Percentiles rank a stretch among this genome's conserved stretches.
phyloP scores from a whole-genome alignment of 1,284 basidiomycete species.

The Ustilago esculenta region DNA sequence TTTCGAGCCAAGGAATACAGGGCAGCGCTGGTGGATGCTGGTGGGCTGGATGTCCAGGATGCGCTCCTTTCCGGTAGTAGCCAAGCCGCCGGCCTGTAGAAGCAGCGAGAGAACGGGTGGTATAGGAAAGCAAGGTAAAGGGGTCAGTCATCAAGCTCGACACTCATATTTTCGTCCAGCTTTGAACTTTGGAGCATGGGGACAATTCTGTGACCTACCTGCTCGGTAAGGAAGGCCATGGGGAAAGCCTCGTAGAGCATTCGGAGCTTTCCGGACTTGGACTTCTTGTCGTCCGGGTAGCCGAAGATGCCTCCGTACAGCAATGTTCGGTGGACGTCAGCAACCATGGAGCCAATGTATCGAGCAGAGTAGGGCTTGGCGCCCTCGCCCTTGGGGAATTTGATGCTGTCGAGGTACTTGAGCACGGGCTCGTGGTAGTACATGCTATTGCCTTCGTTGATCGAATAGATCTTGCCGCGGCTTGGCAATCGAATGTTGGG shows the following conservation, averaged over 20 bases:
- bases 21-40: constrained; percentile 88
- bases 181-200: no score
- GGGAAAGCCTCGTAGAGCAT: constrained; percentile 98
- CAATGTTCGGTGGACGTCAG: constrained; percentile 94
- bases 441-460: constrained; percentile 97
- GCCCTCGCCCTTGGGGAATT: constrained; percentile 71
- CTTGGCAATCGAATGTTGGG: constrained; percentile 92
- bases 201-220: constrained; percentile 68
- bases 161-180: no score
- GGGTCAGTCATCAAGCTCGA: background rate
- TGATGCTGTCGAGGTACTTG: constrained; percentile 93
- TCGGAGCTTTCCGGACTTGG: constrained; percentile 91
- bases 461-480: constrained; percentile 98
- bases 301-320: constrained; percentile 99
- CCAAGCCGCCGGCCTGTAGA: constrained; percentile 86
- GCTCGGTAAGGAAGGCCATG: constrained; percentile 96
- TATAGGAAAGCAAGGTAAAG: no score
- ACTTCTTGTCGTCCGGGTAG: constrained; percentile 98
- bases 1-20: constrained; percentile 92
- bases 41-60: constrained; percentile 93
- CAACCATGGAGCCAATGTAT: constrained; percentile 98
- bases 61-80: constrained; percentile 89
- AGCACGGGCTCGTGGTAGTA: constrained; percentile 79
- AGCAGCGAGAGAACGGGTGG: background rate
- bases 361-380: constrained; percentile 71